A percentile compares a stretch with the other conserved stretches of the same genome.
These are phyloP conservation scores for Stromatinia cepivora DNA, from an alignment of 2,329 filamentous ascomycete genomes.

Conservation along the genomic window DNA sequence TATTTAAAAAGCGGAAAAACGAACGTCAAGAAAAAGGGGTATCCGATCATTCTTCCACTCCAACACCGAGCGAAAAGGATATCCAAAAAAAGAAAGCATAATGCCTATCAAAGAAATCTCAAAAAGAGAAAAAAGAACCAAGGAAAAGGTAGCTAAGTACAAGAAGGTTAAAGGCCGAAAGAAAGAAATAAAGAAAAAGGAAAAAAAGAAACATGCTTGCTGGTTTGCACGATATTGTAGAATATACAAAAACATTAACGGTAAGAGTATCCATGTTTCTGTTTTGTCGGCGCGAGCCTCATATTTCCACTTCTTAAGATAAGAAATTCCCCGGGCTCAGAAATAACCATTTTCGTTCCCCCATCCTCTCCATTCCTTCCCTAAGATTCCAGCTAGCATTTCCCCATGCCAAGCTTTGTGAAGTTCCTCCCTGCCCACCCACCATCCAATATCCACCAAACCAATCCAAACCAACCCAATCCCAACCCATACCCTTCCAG, in stretches of 20 bases:
- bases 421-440: slow-evolving; percentile 3
- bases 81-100: neutral
- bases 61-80: slow-evolving; percentile 10
- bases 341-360: neutral
- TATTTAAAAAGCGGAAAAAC: neutral
- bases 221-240: slow-evolving; percentile 1
- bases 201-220: neutral
- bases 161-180: neutral
- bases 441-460: neutral
- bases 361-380: neutral
- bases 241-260: slow-evolving; percentile 11
- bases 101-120: neutral
- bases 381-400: slow-evolving; percentile 8
- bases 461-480: slow-evolving; percentile 1
- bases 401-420: slow-evolving; percentile 1
- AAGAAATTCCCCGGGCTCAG: neutral
- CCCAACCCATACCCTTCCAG: neutral
- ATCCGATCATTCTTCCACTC: slow-evolving; percentile 4
- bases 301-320: neutral
- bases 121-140: neutral
- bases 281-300: slow-evolving; percentile 10
- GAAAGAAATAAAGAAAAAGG: neutral
- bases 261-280: neutral
- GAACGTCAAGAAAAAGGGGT: slow-evolving; percentile 14
- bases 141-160: slow-evolving; percentile 8